Evolutionary conservation across 257 asterid species (phyloP), one percentile per base, ranked within the genome.

Genomic region (Rauvolfia tetraphylla): DNA sequence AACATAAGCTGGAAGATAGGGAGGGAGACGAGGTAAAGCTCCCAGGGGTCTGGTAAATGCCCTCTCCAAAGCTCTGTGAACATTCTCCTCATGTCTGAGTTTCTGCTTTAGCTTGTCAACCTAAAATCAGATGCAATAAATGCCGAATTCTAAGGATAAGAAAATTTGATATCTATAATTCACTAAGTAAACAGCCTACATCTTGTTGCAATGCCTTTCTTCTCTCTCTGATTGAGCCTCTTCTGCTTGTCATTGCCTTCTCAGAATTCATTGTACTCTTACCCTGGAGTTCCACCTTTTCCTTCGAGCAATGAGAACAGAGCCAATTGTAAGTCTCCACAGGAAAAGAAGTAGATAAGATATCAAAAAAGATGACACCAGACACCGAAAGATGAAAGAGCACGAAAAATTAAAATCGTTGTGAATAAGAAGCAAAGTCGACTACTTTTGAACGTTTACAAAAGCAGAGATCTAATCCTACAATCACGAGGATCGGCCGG

Each of bases 11-110:
- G 98, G 98, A 36, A 95, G 93, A 86, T 90, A 92, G 31, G 98
- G 93, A 56, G 98, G 98, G 57, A 95, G 91, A 75, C 99, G 98
- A 87, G 99, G 99, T 75, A 88, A 89, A 79, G 92, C 88, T 71
- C 99, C 99, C 20, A 89, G 79, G 2, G 99, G 99, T 79, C 99
- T 86, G 17, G 91, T 92, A 76, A 95, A 90, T 22, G 99, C 97
- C 73, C 98, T 91, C 84, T 91, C 93, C 72, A 95, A 82, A 75
- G 99, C 99, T 84, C 98, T 85, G 78, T 92, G 99, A 63, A 95
- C 94, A 85, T 91, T 91, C 75, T 95, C 98, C 79, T 95, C 99
- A 42, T 92, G 97, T 68, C 92, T 85, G 49, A 95, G 93, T 79
- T 84, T 88, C 91, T 85, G 91, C 92, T 95, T 95, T 15, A 95